phyloP scores from a whole-genome alignment of 768 basidiomycete species.

The Tylopilus felleus region DNA sequence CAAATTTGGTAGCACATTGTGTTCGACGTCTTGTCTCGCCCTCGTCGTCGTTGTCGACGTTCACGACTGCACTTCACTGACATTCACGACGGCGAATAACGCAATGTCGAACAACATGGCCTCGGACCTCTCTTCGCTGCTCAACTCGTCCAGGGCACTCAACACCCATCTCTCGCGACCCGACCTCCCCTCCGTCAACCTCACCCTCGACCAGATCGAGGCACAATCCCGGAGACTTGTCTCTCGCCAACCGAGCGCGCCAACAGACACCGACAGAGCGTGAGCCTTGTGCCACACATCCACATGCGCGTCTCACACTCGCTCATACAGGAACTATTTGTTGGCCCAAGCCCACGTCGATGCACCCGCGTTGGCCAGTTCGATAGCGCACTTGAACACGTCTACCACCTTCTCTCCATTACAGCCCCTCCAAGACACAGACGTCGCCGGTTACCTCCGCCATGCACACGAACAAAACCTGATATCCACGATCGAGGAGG shows the following conservation, averaged over 20 bases:
- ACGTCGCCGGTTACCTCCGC: constrained; percentile 91
- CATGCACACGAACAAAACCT: constrained; percentile 94
- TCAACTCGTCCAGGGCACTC: constrained; percentile 67
- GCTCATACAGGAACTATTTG: constrained; percentile 67
- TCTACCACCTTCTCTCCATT: constrained; percentile 81
- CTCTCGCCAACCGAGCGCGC: constrained; percentile 60
- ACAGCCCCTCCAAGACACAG: constrained; percentile 92
- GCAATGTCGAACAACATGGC: constrained; percentile 5
- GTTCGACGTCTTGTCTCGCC: too few species aligned
- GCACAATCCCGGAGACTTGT: constrained; percentile 85
- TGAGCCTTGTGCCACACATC: constrained; percentile 35
- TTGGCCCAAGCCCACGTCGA: constrained; percentile 94
- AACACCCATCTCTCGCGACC: constrained; percentile 74
- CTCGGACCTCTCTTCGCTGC: constrained; percentile 60
- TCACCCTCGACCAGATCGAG: constrained; percentile 94
- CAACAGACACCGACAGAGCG: constrained; percentile 73
- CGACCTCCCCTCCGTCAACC: constrained; percentile 83
- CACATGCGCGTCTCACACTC: constrained; percentile 6
- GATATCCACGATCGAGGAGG: constrained; percentile 91
- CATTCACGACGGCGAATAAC: not conserved
- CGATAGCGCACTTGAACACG: constrained; percentile 81
- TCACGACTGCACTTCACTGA: not conserved
- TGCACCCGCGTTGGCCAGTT: constrained; percentile 78
- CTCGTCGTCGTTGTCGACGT: not conserved
- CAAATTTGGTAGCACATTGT: not conserved